Evolutionary conservation across 192 early-diverging fungal genomes (phyloP).

Genomic region (Coemansia sp.): DNA sequence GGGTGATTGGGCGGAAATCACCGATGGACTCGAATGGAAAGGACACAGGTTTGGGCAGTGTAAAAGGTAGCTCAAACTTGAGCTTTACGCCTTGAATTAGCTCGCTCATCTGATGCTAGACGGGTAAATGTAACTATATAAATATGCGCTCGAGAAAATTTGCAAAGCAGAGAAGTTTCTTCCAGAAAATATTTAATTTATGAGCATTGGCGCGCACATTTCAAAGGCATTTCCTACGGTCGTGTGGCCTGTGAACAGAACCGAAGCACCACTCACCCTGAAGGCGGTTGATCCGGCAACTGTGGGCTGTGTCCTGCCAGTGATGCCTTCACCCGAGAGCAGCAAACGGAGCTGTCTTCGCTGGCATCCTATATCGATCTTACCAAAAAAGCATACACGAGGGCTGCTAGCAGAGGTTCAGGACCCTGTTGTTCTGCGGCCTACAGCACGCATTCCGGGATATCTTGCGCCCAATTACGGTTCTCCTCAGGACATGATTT

Average conservation of each 20-base stretch:
- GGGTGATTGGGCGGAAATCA: constrained; percentile 41
- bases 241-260: constrained; percentile 40
- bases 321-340: background rate
- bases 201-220: too few species aligned
- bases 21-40: constrained; percentile 55
- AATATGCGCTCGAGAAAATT: too few species aligned
- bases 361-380: constrained; percentile 24
- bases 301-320: constrained; percentile 22
- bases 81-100: constrained; percentile 50
- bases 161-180: too few species aligned
- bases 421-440: constrained; percentile 20
- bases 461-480: constrained; percentile 15
- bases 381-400: background rate
- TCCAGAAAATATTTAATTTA: too few species aligned
- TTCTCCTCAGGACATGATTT: constrained; percentile 11
- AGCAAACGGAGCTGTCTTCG: background rate
- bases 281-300: constrained; percentile 14
- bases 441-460: constrained; percentile 32
- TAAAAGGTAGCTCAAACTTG: constrained; percentile 47
- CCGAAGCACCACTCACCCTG: constrained; percentile 10
- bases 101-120: constrained; percentile 27
- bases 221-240: constrained; percentile 21
- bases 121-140: too few species aligned
- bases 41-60: constrained; percentile 47
- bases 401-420: constrained; percentile 5